Conservation (phyloP, 371 early-diverging fungal genomes). For the Mucor indicus region DNA sequence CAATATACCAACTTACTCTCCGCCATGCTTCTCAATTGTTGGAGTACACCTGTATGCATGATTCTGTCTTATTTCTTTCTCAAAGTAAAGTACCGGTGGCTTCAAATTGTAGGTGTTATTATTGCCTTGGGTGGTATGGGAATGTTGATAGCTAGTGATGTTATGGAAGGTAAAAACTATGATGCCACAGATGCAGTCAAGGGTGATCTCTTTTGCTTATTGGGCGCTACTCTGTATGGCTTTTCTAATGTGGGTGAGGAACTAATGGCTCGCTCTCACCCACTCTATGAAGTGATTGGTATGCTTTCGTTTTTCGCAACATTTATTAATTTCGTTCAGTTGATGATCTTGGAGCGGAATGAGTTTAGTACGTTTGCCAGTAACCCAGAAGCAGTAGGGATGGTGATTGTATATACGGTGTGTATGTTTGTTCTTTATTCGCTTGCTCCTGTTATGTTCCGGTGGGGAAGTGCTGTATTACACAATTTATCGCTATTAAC, state of each 20-base stretch:
- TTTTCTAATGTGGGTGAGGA: conserved; percentile 68
- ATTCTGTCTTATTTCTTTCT: conserved; percentile 57
- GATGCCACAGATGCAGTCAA: conserved; percentile 48
- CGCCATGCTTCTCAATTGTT: conserved; percentile 69
- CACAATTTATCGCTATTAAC: conserved; percentile 74
- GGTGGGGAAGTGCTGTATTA: conserved; percentile 63
- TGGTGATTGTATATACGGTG: conserved; percentile 57
- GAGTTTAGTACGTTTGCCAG: conserved; percentile 28
- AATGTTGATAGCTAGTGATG: conserved; percentile 59
- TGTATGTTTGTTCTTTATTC: conserved; percentile 67
- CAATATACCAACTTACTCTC: conserved; percentile 68
- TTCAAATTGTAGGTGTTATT: conserved; percentile 63
- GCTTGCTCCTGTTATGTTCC: conserved; percentile 64
- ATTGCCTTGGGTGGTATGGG: conserved; percentile 65
- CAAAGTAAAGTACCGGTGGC: conserved; percentile 52
- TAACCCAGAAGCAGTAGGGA: conserved; percentile 32
- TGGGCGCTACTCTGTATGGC: conserved; percentile 71
- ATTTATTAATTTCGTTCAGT: conserved; percentile 64
- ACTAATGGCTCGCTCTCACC: conserved; percentile 59
- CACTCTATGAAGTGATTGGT: conserved; percentile 71
- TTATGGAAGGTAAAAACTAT: conserved; percentile 41
- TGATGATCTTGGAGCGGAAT: conserved; percentile 59
- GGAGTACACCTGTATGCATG: conserved; percentile 69
- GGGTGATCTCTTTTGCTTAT: conserved; percentile 66
- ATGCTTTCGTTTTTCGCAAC: conserved; percentile 68